These are phyloP conservation scores for Ensete glaucum DNA, from an alignment of 176 grass and related monocot species.

Conservation along the genomic window DNA sequence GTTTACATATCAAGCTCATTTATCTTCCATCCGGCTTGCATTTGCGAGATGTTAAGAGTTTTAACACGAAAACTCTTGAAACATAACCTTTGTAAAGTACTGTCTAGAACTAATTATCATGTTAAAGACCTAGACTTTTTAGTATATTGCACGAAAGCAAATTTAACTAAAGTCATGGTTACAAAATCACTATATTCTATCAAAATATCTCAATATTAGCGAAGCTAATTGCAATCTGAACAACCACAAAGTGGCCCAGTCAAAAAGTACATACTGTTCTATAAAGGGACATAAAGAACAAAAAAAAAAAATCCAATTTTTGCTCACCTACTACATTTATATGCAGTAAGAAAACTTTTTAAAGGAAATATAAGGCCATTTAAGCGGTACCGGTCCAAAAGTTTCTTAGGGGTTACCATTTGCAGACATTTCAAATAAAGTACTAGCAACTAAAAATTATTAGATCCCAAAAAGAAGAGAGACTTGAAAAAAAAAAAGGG, in stretches of 20 bases:
- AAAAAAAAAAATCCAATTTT: too few relatives aligned
- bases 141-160: background rate
- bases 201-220: background rate
- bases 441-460: too few relatives aligned
- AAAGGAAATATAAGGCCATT: background rate
- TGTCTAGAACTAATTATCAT: too few relatives aligned
- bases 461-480: slow-evolving; percentile 3
- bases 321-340: too few relatives aligned
- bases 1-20: background rate
- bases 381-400: background rate
- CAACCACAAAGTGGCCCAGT: background rate
- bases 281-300: too few relatives aligned
- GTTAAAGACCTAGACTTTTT: background rate
- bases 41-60: background rate
- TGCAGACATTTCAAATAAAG: too few relatives aligned
- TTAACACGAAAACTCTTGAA: too few relatives aligned
- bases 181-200: background rate
- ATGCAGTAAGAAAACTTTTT: too few relatives aligned
- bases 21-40: background rate
- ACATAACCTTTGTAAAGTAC: too few relatives aligned
- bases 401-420: background rate
- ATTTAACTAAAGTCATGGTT: background rate
- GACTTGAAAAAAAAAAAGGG: background rate
- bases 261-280: background rate
- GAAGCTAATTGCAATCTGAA: background rate